A percentile compares a stretch with the other conserved stretches of the same genome.
phyloP scores from a whole-genome alignment of 371 early-diverging fungal genomes.

The Mucor plumbeus region DNA sequence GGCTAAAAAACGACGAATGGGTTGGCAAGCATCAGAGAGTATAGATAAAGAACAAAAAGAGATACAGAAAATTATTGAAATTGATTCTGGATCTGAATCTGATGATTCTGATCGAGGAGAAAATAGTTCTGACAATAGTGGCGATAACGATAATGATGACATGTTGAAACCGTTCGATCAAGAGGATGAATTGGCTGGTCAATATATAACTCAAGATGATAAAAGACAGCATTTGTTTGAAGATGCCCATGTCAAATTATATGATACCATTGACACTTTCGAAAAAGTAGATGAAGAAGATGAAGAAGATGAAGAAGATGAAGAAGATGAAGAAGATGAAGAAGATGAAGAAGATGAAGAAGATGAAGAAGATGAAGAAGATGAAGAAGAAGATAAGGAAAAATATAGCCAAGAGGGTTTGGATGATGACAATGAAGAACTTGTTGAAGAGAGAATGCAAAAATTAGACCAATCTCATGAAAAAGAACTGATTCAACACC shows the following conservation, averaged over 20 bases:
- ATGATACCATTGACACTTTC: not conserved
- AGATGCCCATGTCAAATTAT: not conserved
- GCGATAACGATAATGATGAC: not conserved
- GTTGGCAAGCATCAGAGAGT: not conserved
- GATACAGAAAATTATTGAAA: not conserved
- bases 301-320: not conserved
- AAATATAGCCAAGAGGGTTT: not conserved
- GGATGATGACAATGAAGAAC: not conserved
- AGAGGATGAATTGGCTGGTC: not conserved
- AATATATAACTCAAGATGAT: not conserved
- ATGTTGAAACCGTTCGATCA: constrained; percentile 12
- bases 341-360: not conserved
- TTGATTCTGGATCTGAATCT: not conserved
- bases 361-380: not conserved
- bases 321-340: not conserved
- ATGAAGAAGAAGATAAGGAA: not conserved
- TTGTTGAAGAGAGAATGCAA: not conserved
- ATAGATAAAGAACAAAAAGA: constrained; percentile 1
- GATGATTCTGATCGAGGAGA: constrained; percentile 2
- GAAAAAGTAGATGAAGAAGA: not conserved
- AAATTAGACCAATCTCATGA: not conserved
- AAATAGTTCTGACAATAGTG: not conserved
- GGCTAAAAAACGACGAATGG: constrained; percentile 11
- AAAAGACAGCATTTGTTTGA: not conserved
- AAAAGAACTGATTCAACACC: not conserved